Evolutionary conservation across 495 filamentous ascomycete species (phyloP), one percentile per base, ranked within the genome.

Genomic region (Penicillium diatomitis): DNA sequence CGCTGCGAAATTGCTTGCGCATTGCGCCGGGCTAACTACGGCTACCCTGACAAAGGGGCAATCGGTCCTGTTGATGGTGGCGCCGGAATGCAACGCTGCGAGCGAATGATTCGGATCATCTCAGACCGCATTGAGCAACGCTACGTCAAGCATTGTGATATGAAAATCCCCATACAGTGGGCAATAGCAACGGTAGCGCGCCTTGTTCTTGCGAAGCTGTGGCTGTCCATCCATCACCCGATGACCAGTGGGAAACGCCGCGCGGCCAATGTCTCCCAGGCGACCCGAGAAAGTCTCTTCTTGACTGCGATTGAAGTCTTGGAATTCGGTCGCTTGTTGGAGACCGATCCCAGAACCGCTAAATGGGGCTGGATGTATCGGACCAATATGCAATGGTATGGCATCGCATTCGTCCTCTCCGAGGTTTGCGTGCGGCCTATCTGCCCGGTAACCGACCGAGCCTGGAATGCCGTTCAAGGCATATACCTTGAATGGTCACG

Each of bases 281-380:
- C 81, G 38, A 81, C 78, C 10, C 82, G 78, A 40, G 80, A 87
- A 44, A 83, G 84, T 12, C 67, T 95, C 2, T 88, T 95, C 60
- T 72, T 86, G 41, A 83, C 85, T 0, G 79, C 81, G 4, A 80
- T 90, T 11, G 86, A 92, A 49, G 77, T 85, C 11, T 77, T 91
- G 47, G 88, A 94, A 58, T 88, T 86, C 56, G 76, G 74, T 12
- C 70, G 78, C 32, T 61, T 82, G 6, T 67, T 90, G 6, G 82
- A 84, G 58, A 72, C 70, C 7, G 83, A 86, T 49, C 69, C 74
- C 8, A 72, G 75, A 27, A 80, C 77, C 9, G 77, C 77, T 43
- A 80, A 82, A 46, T 94, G 84, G 80, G 75, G 82, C 20, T 94
- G 88, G 88, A 73, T 91, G 6, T 89, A 88, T 69, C 76, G 82